Percentiles rank a stretch among this genome's conserved stretches.
Evolutionary conservation across 2,329 filamentous ascomycete species (phyloP).

Genomic region (Pseudogymnoascus destructans): DNA sequence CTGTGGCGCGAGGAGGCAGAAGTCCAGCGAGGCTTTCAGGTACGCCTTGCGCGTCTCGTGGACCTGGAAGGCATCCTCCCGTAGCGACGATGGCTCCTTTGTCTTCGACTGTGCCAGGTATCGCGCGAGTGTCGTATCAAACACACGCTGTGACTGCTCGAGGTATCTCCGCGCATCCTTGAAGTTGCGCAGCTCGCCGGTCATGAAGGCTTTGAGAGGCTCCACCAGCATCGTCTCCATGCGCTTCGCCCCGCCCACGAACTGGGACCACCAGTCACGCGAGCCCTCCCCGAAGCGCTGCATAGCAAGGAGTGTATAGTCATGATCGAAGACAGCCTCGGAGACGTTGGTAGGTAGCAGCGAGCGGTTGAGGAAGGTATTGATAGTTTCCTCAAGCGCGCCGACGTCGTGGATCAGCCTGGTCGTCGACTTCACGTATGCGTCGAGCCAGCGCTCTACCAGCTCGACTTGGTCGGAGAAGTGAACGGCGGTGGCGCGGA

Average conservation of each 20-base stretch:
- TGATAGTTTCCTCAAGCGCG: slow-evolving; percentile 67
- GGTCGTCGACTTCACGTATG: slow-evolving; percentile 48
- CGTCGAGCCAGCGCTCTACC: slow-evolving; percentile 83
- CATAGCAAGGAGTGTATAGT: slow-evolving; percentile 82
- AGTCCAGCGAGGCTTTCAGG: slow-evolving; percentile 85
- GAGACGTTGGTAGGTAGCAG: slow-evolving; percentile 61
- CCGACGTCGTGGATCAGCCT: slow-evolving; percentile 53
- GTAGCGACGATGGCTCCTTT: slow-evolving; percentile 80
- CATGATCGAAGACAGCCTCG: slow-evolving; percentile 81
- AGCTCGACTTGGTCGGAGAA: slow-evolving; percentile 85
- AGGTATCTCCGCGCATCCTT: slow-evolving; percentile 69
- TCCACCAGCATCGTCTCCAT: slow-evolving; percentile 68
- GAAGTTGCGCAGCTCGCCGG: slow-evolving; percentile 68
- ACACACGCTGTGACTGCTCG: slow-evolving; percentile 70
- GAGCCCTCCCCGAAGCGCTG: slow-evolving; percentile 75
- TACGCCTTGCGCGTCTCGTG: slow-evolving; percentile 88
- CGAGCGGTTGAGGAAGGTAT: slow-evolving; percentile 60
- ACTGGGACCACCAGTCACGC: slow-evolving; percentile 73
- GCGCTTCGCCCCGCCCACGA: slow-evolving; percentile 60
- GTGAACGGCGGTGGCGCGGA: slow-evolving; percentile 74
- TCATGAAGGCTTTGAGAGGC: slow-evolving; percentile 66
- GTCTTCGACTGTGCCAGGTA: slow-evolving; percentile 80
- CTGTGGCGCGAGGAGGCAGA: slow-evolving; percentile 77
- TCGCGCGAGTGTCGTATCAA: slow-evolving; percentile 67
- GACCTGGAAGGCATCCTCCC: slow-evolving; percentile 91